Conservation (phyloP, 257 asterid genomes). For the Nicotiana sylvestris region DNA sequence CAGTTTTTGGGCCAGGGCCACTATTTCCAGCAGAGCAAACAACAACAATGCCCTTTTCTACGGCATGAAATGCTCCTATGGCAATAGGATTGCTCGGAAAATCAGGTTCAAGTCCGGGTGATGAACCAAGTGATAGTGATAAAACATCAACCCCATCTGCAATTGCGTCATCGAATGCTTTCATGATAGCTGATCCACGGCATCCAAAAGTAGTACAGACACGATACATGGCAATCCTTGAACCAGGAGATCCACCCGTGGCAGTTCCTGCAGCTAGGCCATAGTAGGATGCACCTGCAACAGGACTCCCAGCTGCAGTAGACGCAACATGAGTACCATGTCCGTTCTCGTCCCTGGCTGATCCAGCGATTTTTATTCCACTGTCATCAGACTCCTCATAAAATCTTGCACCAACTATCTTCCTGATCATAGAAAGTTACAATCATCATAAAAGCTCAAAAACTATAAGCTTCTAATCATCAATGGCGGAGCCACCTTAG, state of each 20-base stretch:
- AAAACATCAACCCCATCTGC: slow-evolving; percentile 59
- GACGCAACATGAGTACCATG: slow-evolving; percentile 85
- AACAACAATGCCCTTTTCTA: slow-evolving; percentile 51
- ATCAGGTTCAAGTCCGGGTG: slow-evolving; percentile 19
- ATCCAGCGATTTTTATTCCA: neutral
- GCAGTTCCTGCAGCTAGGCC: slow-evolving; percentile 71
- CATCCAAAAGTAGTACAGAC: slow-evolving; percentile 52
- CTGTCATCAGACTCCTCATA: slow-evolving; percentile 24
- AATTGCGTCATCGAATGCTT: slow-evolving; percentile 62
- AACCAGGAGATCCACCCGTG: slow-evolving; percentile 56
- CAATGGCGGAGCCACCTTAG: no score
- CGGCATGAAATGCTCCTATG: slow-evolving; percentile 66
- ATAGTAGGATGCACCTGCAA: slow-evolving; percentile 58
- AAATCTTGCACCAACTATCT: slow-evolving; percentile 78
- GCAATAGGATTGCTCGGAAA: slow-evolving; percentile 53
- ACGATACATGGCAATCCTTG: slow-evolving; percentile 74
- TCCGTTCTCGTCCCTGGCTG: slow-evolving; percentile 59
- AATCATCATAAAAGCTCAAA: neutral
- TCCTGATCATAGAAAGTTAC: slow-evolving; percentile 27
- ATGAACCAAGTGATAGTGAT: slow-evolving; percentile 54
- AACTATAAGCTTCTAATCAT: neutral
- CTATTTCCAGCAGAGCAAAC: slow-evolving; percentile 69
- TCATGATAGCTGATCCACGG: slow-evolving; percentile 52
- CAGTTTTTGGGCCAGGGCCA: slow-evolving; percentile 44
- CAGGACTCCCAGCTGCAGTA: slow-evolving; percentile 66